Percentiles rank a stretch among this genome's conserved stretches.
phyloP scores from a whole-genome alignment of 2,329 filamentous ascomycete genomes.

The Talaromyces sp. region DNA sequence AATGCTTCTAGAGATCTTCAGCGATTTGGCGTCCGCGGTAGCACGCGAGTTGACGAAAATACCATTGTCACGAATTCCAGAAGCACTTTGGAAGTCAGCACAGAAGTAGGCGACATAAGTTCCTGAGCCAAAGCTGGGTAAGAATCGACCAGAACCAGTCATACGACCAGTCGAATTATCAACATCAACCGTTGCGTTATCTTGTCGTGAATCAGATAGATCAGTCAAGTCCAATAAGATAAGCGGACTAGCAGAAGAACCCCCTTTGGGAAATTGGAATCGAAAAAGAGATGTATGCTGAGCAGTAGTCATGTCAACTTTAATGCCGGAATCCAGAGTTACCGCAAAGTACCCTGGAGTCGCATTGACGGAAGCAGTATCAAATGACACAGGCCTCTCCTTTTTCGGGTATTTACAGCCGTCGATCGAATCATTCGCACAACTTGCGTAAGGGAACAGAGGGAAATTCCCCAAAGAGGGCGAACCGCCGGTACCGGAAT shows the following conservation, averaged over 20 bases:
- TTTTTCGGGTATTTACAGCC: slow-evolving; percentile 59
- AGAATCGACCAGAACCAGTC: slow-evolving; percentile 59
- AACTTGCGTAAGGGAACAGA: slow-evolving; percentile 64
- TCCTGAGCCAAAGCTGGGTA: slow-evolving; percentile 63
- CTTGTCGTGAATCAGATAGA: slow-evolving; percentile 57
- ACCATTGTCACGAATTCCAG: slow-evolving; percentile 56
- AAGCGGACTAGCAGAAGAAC: slow-evolving; percentile 47
- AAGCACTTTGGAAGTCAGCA: slow-evolving; percentile 59
- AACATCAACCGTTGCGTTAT: slow-evolving; percentile 59
- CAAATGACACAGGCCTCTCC: slow-evolving; percentile 48
- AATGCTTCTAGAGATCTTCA: slow-evolving; percentile 56
- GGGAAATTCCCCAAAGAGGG: slow-evolving; percentile 72
- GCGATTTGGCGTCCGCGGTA: slow-evolving; percentile 50
- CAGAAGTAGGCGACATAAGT: slow-evolving; percentile 62
- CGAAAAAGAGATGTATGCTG: slow-evolving; percentile 63
- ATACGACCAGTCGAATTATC: slow-evolving; percentile 58
- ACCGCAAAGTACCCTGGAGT: slow-evolving; percentile 65
- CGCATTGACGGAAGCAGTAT: slow-evolving; percentile 53
- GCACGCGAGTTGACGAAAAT: slow-evolving; percentile 63
- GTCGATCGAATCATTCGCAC: slow-evolving; percentile 59
- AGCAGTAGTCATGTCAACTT: slow-evolving; percentile 64
- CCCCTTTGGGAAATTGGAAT: slow-evolving; percentile 56
- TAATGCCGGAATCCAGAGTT: slow-evolving; percentile 55
- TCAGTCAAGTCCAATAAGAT: slow-evolving; percentile 65
- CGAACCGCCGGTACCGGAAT: slow-evolving; percentile 49